phyloP scores from a whole-genome alignment of 2,329 filamentous ascomycete species.

The Curvularia eragrostidis region DNA sequence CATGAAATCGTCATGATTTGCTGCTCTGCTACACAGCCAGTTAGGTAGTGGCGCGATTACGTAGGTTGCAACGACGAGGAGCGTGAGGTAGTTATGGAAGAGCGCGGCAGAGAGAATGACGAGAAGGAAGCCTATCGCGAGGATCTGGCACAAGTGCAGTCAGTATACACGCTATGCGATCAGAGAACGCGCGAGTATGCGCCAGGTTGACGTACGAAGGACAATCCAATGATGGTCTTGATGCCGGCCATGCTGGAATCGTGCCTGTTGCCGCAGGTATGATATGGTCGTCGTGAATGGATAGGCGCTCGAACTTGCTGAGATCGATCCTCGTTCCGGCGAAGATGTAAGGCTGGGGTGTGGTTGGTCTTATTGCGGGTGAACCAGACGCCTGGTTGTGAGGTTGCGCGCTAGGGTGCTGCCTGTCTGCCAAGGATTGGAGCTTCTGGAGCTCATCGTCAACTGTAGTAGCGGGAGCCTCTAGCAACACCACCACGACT shows the following conservation, averaged over 20 bases:
- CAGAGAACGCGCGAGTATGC: slow-evolving; percentile 20
- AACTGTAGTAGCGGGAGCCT: slow-evolving; percentile 37
- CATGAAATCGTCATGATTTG: slow-evolving; percentile 96
- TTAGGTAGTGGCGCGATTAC: slow-evolving; percentile 92
- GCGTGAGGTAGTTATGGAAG: slow-evolving; percentile 91
- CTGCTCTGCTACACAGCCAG: slow-evolving; percentile 89
- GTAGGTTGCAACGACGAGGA: slow-evolving; percentile 96
- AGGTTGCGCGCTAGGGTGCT: slow-evolving; percentile 12
- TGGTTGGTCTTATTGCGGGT: slow-evolving; percentile 10
- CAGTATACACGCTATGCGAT: slow-evolving; percentile 5
- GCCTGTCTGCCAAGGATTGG: slow-evolving; percentile 13
- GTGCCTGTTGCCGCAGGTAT: not conserved
- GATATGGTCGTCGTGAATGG: not conserved
- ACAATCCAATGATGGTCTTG: slow-evolving; percentile 98
- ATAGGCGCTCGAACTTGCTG: not conserved
- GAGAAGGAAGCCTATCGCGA: slow-evolving; percentile 97
- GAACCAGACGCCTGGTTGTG: slow-evolving; percentile 6
- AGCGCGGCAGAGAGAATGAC: slow-evolving; percentile 97
- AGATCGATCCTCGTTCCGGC: slow-evolving; percentile 14
- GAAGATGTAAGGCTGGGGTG: slow-evolving; percentile 9
- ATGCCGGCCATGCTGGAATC: slow-evolving; percentile 75
- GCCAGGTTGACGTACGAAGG: slow-evolving; percentile 71
- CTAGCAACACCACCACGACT: slow-evolving; percentile 26
- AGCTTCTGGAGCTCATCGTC: slow-evolving; percentile 28
- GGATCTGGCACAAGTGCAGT: slow-evolving; percentile 63